These are phyloP conservation scores for Cryptococcus wingfieldii DNA, from an alignment of 1,284 basidiomycete genomes.

Conservation along the genomic window DNA sequence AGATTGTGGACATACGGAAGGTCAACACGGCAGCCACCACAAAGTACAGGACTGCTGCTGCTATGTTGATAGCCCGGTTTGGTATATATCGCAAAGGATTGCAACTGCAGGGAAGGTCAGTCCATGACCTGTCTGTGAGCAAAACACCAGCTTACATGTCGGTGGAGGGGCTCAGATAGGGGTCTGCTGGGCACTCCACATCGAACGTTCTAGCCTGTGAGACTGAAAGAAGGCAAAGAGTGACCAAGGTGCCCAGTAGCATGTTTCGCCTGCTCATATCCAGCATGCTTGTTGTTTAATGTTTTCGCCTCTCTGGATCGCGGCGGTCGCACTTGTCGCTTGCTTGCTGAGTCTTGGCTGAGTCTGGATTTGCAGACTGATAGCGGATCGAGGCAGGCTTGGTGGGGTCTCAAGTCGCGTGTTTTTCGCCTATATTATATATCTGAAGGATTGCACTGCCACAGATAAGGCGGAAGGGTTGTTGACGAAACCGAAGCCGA, in stretches of 20 bases:
- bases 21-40: slow-evolving; percentile 55
- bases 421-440: no score
- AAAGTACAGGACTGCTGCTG: slow-evolving; percentile 57
- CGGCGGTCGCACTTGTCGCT: no score
- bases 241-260: neutral
- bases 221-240: neutral
- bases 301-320: no score
- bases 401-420: no score
- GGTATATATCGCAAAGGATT: slow-evolving; percentile 58
- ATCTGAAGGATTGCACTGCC: no score
- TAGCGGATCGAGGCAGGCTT: no score
- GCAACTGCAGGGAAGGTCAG: slow-evolving; percentile 20
- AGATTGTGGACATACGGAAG: slow-evolving; percentile 44
- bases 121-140: neutral
- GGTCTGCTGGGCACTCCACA: slow-evolving; percentile 9
- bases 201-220: neutral
- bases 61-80: slow-evolving; percentile 56
- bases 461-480: no score
- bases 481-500: no score
- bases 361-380: no score
- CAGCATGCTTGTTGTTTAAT: no score
- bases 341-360: no score
- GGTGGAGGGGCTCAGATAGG: slow-evolving; percentile 5
- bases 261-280: neutral
- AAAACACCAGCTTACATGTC: slow-evolving; percentile 6